A percentile compares a stretch with the other conserved stretches of the same genome.
Evolutionary conservation across 2,329 filamentous ascomycete species (phyloP).

Genomic region (Zasmidium citrigriseum): DNA sequence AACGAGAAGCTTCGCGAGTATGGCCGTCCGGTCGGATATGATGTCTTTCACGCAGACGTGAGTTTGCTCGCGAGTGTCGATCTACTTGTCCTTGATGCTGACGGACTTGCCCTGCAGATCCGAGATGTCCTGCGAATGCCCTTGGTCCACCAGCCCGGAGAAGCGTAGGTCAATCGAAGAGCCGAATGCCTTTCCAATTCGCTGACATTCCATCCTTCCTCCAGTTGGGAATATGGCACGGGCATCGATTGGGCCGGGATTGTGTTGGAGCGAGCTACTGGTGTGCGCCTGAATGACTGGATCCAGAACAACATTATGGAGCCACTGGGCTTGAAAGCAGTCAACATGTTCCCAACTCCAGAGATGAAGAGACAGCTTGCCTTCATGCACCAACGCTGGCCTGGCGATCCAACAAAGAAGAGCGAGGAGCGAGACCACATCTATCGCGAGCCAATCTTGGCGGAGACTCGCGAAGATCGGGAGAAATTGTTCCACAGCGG

Average conservation of each 20-base stretch:
- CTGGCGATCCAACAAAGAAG: constrained; percentile 31
- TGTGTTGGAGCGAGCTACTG: constrained; percentile 47
- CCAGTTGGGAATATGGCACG: constrained; percentile 47
- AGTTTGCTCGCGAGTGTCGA: constrained; percentile 20
- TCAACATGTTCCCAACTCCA: constrained; percentile 58
- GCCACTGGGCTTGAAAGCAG: constrained; percentile 50
- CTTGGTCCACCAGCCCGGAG: constrained; percentile 64
- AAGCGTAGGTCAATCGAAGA: constrained; percentile 58
- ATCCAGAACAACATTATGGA: constrained; percentile 49
- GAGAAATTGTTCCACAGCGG: constrained; percentile 57
- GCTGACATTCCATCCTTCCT: neutral
- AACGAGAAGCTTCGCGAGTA: constrained; percentile 45
- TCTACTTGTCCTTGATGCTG: neutral
- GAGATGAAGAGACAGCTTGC: constrained; percentile 59
- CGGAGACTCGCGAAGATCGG: constrained; percentile 46
- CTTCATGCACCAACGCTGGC: constrained; percentile 56
- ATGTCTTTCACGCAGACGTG: constrained; percentile 59
- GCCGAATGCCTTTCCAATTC: neutral
- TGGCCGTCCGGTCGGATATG: constrained; percentile 52
- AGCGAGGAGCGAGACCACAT: constrained; percentile 51
- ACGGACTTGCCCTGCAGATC: constrained; percentile 9
- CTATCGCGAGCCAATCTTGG: constrained; percentile 49
- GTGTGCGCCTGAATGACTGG: constrained; percentile 46
- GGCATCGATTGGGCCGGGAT: constrained; percentile 54
- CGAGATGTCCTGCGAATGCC: constrained; percentile 53